Evolutionary conservation across 495 filamentous ascomycete genomes (phyloP).

Genomic region (Penicillium cinerascens): DNA sequence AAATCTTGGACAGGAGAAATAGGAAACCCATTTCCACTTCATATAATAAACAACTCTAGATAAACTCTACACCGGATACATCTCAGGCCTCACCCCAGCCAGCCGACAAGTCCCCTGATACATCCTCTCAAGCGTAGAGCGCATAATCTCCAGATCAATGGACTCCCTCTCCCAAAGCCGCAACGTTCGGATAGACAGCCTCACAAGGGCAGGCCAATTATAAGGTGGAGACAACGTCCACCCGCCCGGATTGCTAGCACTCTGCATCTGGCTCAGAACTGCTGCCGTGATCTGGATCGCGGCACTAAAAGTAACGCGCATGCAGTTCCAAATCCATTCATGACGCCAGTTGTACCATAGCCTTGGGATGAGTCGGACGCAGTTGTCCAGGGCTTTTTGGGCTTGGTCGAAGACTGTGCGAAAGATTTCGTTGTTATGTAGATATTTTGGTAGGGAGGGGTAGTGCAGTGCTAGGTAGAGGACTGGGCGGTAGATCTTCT

Average conservation of each 20-base stretch:
- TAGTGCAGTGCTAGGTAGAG: slow-evolving; percentile 26
- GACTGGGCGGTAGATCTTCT: slow-evolving; percentile 25
- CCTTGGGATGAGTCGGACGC: slow-evolving; percentile 18
- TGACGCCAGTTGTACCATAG: slow-evolving; percentile 27
- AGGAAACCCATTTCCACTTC: no score
- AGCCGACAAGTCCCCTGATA: slow-evolving; percentile 24
- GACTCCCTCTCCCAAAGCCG: slow-evolving; percentile 19
- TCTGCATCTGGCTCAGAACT: slow-evolving; percentile 13
- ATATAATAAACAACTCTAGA: no score
- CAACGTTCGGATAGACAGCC: slow-evolving; percentile 20
- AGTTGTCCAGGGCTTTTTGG: slow-evolving; percentile 23
- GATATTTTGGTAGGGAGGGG: slow-evolving; percentile 14
- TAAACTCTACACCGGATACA: slow-evolving; percentile 3
- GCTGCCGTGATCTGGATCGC: slow-evolving; percentile 21
- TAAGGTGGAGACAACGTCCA: slow-evolving; percentile 14
- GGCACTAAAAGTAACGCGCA: slow-evolving; percentile 17
- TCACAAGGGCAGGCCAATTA: slow-evolving; percentile 21
- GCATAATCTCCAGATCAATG: slow-evolving; percentile 25
- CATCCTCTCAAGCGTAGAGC: slow-evolving; percentile 22
- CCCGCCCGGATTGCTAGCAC: not conserved
- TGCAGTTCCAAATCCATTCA: slow-evolving; percentile 24
- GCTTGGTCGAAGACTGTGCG: slow-evolving; percentile 12
- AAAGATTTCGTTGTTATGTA: slow-evolving; percentile 13
- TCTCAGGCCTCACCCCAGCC: slow-evolving; percentile 12
- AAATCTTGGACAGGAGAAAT: no score